Base-by-base conservation (phyloP, 192 early-diverging fungal genomes). In the Entrophospora sp. region DNA sequence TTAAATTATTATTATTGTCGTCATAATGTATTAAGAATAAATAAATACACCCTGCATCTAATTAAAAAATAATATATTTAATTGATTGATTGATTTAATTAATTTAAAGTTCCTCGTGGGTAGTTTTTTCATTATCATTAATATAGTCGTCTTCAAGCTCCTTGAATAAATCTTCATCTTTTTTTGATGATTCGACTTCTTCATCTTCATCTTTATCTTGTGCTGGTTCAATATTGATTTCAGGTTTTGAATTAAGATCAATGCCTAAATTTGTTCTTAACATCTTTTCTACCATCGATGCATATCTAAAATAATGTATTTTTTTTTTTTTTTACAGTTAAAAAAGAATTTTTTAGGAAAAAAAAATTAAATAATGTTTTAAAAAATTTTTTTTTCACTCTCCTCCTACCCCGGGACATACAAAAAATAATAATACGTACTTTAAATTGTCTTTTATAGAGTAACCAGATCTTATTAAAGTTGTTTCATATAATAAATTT, bases 401-500 rank as follows among this genome's bases (percentile, higher is more conserved):
- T 40, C 38, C 14, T 40, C 38, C 6, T 40, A 9, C 14, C 38
- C 13, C 9, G 7, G 20, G 9, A 20, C 4, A 48, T 18, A 61
- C 1, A 45, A 12, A 38, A 52, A 49, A 43, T 25, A 24, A 46
- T 14, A 28, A 42, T 31, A 83, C 81, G 9, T 64, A 59, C 51
- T 73, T 74, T 61, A 81, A 69, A 52, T 66, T 69, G 16, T 86
- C 82, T 69, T 80, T 77, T 25, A 88, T 35, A 28, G 70, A 37
- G 52, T 85, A 88, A 9, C 86, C 86, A 64, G 80, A 82, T 32
- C 82, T 77, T 32, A 88, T 75, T 35, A 79, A 58, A 7, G 84
- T 83, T 30, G 83, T 86, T 55, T 88, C 86, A 65, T 85, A 86
- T 30, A 88, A 63, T 5, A 85, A 71, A 49, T 71, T 74, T 57